Evolutionary conservation across 139 green algal genomes (phyloP).

Genomic region (Nannochloris sp.): DNA sequence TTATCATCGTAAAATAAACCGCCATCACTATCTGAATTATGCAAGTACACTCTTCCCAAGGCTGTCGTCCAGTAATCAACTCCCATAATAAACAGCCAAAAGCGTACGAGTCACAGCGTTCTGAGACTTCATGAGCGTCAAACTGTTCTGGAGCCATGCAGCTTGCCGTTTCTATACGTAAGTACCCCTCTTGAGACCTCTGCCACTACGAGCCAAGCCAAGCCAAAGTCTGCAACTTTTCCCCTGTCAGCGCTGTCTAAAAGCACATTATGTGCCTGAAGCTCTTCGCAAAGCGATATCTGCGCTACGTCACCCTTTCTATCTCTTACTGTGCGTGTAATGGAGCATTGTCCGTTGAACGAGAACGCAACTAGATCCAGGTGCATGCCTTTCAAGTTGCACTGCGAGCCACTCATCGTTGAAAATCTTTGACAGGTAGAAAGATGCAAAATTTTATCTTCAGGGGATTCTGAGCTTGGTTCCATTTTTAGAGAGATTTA

Average conservation of each 20-base stretch:
- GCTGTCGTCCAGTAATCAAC: slow-evolving; percentile 15
- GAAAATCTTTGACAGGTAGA: too few species aligned
- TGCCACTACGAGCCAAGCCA: slow-evolving; percentile 9
- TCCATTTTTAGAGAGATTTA: too few species aligned
- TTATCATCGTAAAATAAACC: too few species aligned
- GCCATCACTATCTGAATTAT: slow-evolving; percentile 34
- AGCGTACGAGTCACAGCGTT: slow-evolving; percentile 10
- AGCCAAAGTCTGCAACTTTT: slow-evolving; percentile 26
- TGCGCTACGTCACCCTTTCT: too few species aligned
- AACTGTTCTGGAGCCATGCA: slow-evolving; percentile 28
- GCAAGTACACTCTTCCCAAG: slow-evolving; percentile 22
- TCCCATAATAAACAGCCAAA: slow-evolving; percentile 12
- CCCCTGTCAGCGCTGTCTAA: neutral
- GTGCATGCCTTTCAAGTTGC: too few species aligned
- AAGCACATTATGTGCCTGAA: slow-evolving; percentile 21
- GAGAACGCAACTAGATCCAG: too few species aligned
- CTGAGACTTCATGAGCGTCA: neutral
- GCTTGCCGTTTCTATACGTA: slow-evolving; percentile 14
- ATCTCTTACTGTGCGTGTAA: too few species aligned
- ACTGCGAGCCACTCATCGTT: too few species aligned
- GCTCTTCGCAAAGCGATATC: too few species aligned
- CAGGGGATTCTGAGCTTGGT: too few species aligned
- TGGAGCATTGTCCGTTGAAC: too few species aligned
- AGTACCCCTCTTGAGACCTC: neutral
- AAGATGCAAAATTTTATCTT: too few species aligned